Base-by-base conservation (phyloP, 352 stramenopile species). In the Globisporangium acanthophoron region DNA sequence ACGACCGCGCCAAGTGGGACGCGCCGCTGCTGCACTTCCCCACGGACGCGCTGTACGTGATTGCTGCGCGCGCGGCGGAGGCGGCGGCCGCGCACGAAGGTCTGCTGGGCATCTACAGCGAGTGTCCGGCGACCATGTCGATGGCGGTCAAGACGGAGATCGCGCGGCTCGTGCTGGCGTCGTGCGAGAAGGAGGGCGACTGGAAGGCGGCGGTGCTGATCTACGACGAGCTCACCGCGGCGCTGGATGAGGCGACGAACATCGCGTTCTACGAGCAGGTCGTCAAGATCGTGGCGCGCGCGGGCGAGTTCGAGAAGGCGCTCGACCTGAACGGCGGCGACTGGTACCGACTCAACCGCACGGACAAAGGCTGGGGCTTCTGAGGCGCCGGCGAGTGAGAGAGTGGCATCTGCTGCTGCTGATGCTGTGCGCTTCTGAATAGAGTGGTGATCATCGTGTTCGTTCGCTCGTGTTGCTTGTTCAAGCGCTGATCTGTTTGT, bases 331-430 rank as follows among this genome's bases (percentile, higher is more conserved):
- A 88, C 43, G 83, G 83, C 16, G 85, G 85, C 31, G 73, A 90
- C 56, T 95, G 85, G 85, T 95, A 95, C 64, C 81, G 85, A 18
- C 67, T 89, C 61, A 91, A 90, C 46, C 80, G 84, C 35, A 78
- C 69, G 8, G 83, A 91, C 55, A 69, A 84, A 49, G 81, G 81
- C 47, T 92, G 83, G 82, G 67, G 68, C 18, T 67, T 66, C 35
- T 66, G 52, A 53, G 18, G 9, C 11, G 29, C 11, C 21, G 20
- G 45, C 15, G 20, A 31, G 8, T 31, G 33, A 33, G n/a, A 49
- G 31, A 27, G 21, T n/a, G 46, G 6, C 16, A 24, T 24, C 33
- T 11, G 7, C 21, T 35, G 21, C 16, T 52, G 35, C 41, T 58
- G 27, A 43, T 41, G 27, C 3, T 52, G 29, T 41, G 41, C 29